Evolutionary conservation across 2,329 filamentous ascomycete genomes (phyloP), one percentile per base, ranked within the genome.

Genomic region (Macrophomina tecta): DNA sequence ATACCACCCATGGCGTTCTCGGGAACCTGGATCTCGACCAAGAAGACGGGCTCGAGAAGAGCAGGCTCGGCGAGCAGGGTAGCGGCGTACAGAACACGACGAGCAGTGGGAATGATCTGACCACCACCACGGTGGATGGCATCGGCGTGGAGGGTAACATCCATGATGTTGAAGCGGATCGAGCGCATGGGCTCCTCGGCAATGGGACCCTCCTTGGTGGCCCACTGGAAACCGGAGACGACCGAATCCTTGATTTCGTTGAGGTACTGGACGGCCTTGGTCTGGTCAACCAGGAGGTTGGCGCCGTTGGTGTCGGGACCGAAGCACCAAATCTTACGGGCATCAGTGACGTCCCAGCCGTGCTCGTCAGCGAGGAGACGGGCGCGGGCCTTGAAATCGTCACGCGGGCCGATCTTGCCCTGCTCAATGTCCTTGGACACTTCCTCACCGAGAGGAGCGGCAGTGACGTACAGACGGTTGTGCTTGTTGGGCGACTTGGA

Each of bases 401-500:
- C 95, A 88, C 94, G 93, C 73, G 95, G 92, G 79, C 84, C 87
- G 82, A 99, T 93, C 87, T 93, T 95, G 86, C 95, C 95, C 66
- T 80, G 73, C 87, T 99, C 95, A 73, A 99, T 99, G 78, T 91
- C 92, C 79, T 89, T 88, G 76, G 92, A 87, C 69, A 99, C 90
- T 76, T 98, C 95, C 88, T 99, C 95, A 53, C 89, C 89, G 66
- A 99, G 87, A 76, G 95, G 95, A 84, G 93, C 85, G 72, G 95
- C 95, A 82, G 88, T 89, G 85, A 99, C 90, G 88, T 98, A 99
- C 69, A 99, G 88, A 93, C 95, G 94, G 89, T 99, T 99, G 91
- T 99, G 95, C 93, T 99, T 99, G 92, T 99, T 99, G 86, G 95
- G 95, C 58, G 95, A 99, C 89, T 99, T 99, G 84, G 95, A 98